Base-by-base conservation (phyloP, 202 grass and related monocot species). In the Zoysia matrella region DNA sequence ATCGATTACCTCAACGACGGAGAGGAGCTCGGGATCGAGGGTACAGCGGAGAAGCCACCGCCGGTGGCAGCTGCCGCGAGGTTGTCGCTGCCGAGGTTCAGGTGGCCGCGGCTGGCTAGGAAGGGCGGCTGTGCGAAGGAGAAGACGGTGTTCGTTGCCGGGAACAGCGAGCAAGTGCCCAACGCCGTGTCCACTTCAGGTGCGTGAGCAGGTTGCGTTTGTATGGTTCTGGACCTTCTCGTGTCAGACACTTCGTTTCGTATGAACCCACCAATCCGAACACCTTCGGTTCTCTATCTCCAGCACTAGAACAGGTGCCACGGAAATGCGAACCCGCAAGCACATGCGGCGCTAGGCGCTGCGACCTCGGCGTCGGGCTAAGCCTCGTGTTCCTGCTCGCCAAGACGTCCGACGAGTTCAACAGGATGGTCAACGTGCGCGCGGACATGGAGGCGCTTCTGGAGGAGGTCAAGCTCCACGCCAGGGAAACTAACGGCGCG, bases 361-460 rank as follows among this genome's bases (percentile, higher is more conserved):
- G 55, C 3, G 83, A 66, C 55, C 84, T 98, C 4, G 80, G 92
- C 55, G 71, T 90, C 8, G 92, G 95, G 6, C 11, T 98, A n/a
- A 86, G 90, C 70, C 82, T 94, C 8, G 71, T 86, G 61, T 88
- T 93, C 86, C 67, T 93, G 3, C 77, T 98, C 7, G 82, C 85
- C 36, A 93, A 89, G 89, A 88, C 86, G 3, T 91, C 84, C 4
- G 82, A 79, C 77, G 92, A 98, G 80, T 93, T 91, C 76, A 88
- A 77, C 73, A 95, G 87, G 90, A 93, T 98, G 90, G 71, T 76
- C n/a, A 86, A 93, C 73, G 75, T 94, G 65, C 90, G 83, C 0
- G 14, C 87, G 10, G 85, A 97, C 80, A 91, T 95, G 95, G 93
- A 98, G 88, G 52, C 81, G 71, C 77, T 98, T 18, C 74, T 98